These are phyloP conservation scores for Malassezia vespertilionis DNA, from an alignment of 1,284 basidiomycete species.

Conservation along the genomic window DNA sequence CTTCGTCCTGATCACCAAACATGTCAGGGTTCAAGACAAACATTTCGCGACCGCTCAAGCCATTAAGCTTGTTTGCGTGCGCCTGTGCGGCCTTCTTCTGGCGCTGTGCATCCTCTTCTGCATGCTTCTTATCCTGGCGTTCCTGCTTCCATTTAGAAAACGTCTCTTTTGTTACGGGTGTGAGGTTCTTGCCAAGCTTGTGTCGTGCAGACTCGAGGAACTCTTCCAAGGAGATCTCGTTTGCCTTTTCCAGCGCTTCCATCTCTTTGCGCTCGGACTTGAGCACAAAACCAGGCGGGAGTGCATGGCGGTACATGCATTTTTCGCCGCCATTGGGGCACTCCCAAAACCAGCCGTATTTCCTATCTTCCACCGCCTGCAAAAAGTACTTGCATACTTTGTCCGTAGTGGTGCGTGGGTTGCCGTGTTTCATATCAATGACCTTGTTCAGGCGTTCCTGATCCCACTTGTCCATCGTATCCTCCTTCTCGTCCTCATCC, in stretches of 20 bases:
- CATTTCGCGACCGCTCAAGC: slow-evolving; percentile 91
- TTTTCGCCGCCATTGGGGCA: slow-evolving; percentile 54
- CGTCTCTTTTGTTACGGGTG: slow-evolving; percentile 85
- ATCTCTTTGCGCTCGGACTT: slow-evolving; percentile 64
- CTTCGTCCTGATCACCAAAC: slow-evolving; percentile 62
- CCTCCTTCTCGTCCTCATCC: slow-evolving; percentile 54
- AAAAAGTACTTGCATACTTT: slow-evolving; percentile 94
- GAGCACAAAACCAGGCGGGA: slow-evolving; percentile 75
- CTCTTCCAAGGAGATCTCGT: slow-evolving; percentile 79
- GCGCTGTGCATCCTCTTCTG: slow-evolving; percentile 76
- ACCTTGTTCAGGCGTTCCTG: slow-evolving; percentile 80
- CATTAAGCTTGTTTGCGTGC: slow-evolving; percentile 77
- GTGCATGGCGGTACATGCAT: slow-evolving; percentile 88
- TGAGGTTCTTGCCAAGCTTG: slow-evolving; percentile 56
- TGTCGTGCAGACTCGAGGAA: slow-evolving; percentile 98
- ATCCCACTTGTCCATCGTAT: slow-evolving; percentile 98
- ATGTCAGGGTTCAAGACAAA: slow-evolving; percentile 87
- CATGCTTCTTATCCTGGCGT: slow-evolving; percentile 54
- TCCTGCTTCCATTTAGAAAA: slow-evolving; percentile 86
- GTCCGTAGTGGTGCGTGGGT: slow-evolving; percentile 82
- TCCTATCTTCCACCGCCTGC: slow-evolving; percentile 85
- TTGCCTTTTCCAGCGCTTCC: slow-evolving; percentile 65
- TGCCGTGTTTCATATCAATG: slow-evolving; percentile 75
- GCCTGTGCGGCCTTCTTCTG: slow-evolving; percentile 76
- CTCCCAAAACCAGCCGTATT: slow-evolving; percentile 82